phyloP scores from a whole-genome alignment of 768 basidiomycete genomes.

The Mycena sanguinolenta region DNA sequence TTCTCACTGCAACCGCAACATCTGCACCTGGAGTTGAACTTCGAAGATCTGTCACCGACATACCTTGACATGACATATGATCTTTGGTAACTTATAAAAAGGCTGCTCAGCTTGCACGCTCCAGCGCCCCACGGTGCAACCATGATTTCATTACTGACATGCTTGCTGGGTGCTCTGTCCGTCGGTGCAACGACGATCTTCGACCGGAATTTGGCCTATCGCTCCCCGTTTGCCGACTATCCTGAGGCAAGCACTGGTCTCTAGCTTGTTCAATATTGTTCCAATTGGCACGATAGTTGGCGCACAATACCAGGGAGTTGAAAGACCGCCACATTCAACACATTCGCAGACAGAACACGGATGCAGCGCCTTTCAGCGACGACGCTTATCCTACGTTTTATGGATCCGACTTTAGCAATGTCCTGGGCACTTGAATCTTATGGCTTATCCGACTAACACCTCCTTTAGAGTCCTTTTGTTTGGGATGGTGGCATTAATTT shows the following conservation, averaged over 20 bases:
- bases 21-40: no score
- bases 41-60: no score
- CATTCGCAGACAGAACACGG: slow-evolving; percentile 51
- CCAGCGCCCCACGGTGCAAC: not conserved
- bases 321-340: slow-evolving; percentile 52
- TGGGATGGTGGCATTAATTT: slow-evolving; percentile 67
- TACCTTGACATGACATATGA: not conserved
- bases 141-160: slow-evolving; percentile 23
- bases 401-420: slow-evolving; percentile 63
- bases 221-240: slow-evolving; percentile 52
- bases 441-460: not conserved
- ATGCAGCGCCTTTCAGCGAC: slow-evolving; percentile 57
- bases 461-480: slow-evolving; percentile 55
- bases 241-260: slow-evolving; percentile 44
- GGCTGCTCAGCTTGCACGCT: not conserved
- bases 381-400: slow-evolving; percentile 66
- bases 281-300: slow-evolving; percentile 46
- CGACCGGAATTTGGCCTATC: slow-evolving; percentile 57
- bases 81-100: slow-evolving; percentile 7
- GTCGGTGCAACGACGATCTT: slow-evolving; percentile 43
- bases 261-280: not conserved
- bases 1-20: not conserved
- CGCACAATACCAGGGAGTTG: slow-evolving; percentile 52
- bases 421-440: slow-evolving; percentile 32
- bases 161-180: slow-evolving; percentile 25